Conservation (phyloP, 106 monocot species). For the Xerophyta viscosa region DNA sequence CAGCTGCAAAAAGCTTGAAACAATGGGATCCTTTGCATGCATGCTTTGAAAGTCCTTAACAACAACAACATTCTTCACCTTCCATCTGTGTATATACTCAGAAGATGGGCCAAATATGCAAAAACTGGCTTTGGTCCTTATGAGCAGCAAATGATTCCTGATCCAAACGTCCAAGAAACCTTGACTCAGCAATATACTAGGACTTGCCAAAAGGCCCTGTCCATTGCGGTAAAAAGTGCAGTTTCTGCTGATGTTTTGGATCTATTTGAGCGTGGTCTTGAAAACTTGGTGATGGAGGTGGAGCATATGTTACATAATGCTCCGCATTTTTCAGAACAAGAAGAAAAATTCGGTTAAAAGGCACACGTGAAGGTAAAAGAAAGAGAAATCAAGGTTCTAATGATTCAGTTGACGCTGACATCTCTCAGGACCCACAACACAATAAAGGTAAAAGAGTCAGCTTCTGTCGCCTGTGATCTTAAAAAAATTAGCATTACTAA, state of each 20-base stretch:
- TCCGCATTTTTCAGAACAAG: constrained; percentile 10
- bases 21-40: constrained; percentile 38
- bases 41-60: constrained; percentile 30
- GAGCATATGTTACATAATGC: constrained; percentile 31
- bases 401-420: constrained; percentile 5
- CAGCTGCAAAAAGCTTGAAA: constrained; percentile 36
- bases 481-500: not conserved
- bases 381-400: constrained; percentile 19
- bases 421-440: constrained; percentile 9
- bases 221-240: constrained; percentile 37
- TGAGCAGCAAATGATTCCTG: constrained; percentile 9
- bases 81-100: constrained; percentile 31
- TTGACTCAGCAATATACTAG: constrained; percentile 21
- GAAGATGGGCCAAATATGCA: constrained; percentile 44
- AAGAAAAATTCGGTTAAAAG: constrained; percentile 20
- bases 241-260: constrained; percentile 33
- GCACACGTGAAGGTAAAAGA: constrained; percentile 15
- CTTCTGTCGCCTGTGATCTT: not conserved
- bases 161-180: constrained; percentile 18
- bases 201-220: constrained; percentile 35
- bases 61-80: constrained; percentile 33
- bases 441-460: constrained; percentile 15
- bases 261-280: constrained; percentile 29
- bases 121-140: constrained; percentile 23
- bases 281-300: constrained; percentile 31